phyloP scores from a whole-genome alignment of 179 eudicot species.

The Corrigiola litoralis region DNA sequence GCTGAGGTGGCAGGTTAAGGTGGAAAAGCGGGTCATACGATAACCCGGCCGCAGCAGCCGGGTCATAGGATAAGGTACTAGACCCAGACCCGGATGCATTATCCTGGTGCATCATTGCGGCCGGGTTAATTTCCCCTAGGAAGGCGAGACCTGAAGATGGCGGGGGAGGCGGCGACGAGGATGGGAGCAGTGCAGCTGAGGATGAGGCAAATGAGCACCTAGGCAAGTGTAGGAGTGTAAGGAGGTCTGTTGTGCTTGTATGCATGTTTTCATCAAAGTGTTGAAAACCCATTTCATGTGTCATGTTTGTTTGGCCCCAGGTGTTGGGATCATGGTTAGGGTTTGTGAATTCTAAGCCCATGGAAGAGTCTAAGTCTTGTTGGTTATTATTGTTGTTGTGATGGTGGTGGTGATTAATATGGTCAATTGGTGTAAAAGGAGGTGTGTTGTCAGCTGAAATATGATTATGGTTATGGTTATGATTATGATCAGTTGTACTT shows the following conservation, averaged over 20 bases:
- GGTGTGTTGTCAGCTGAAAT: background rate
- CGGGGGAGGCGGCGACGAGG: conserved; percentile 10
- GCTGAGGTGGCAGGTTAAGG: conserved; percentile 62
- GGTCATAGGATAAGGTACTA: conserved; percentile 15
- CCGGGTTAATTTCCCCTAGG: conserved; percentile 29
- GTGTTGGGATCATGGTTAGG: conserved; percentile 5
- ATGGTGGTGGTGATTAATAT: background rate
- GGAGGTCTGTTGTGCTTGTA: conserved; percentile 29
- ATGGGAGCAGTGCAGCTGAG: background rate
- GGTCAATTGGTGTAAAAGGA: conserved; percentile 19
- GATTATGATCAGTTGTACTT: too few species aligned
- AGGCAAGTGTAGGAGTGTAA: conserved; percentile 33
- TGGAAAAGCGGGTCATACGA: conserved; percentile 57
- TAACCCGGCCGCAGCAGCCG: conserved; percentile 13
- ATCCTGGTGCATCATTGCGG: conserved; percentile 18
- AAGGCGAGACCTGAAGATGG: conserved; percentile 30
- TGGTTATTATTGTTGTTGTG: background rate
- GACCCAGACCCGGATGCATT: conserved; percentile 13
- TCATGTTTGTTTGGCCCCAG: background rate
- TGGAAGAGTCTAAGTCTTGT: conserved; percentile 6
- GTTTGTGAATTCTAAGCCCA: conserved; percentile 11
- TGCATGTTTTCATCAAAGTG: conserved; percentile 15
- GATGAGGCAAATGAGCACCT: conserved; percentile 26
- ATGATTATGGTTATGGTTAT: too few species aligned
- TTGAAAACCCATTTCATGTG: conserved; percentile 15